Evolutionary conservation across 768 basidiomycete genomes (phyloP), one percentile per base, ranked within the genome.

Genomic region (Termitomyces sp.): DNA sequence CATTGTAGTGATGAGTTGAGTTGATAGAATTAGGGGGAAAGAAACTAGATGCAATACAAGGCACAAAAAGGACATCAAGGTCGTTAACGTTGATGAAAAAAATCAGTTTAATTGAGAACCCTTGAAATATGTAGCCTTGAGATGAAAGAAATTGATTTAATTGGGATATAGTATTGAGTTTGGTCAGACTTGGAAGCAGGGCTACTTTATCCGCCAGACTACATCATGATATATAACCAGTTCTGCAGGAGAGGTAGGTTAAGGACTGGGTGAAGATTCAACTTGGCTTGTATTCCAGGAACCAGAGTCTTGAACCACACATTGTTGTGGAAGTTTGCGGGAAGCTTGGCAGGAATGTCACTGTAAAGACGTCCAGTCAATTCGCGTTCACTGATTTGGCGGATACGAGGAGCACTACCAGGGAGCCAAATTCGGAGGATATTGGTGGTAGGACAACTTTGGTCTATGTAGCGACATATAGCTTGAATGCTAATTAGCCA

Each of bases 11-110:
- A 51, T 15, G 50, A 38, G 23, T 32, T 45, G 25, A 42, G 18
- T n/a, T 38, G 32, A 54, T 58, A 58, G 48, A 57, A 52, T 45
- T 16, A n/a, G n/a, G n/a, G 23, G 13, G 6, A 44, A 23, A 22
- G 44, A 52, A 57, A 56, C 32, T 42, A 53, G 52, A 53, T 59
- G 53, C 29, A 35, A 56, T 41, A 49, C 36, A 46, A n/a, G 27
- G 40, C 5, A 33, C 25, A 20, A 44, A 55, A 36, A 38, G 35
- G 25, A 41, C 4, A 23, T 18, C 29, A 25, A 46, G 33, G 55
- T 31, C 31, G 36, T 53, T 47, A 5, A 40, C n/a, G n/a, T n/a
- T n/a, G n/a, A n/a, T n/a, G n/a, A n/a, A n/a, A n/a, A n/a, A n/a
- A n/a, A n/a, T n/a, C n/a, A n/a, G n/a, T n/a, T n/a, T n/a, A n/a